Evolutionary conservation across 2,329 filamentous ascomycete genomes (phyloP), one percentile per base, ranked within the genome.

Genomic region (Niveomyces coronatus): DNA sequence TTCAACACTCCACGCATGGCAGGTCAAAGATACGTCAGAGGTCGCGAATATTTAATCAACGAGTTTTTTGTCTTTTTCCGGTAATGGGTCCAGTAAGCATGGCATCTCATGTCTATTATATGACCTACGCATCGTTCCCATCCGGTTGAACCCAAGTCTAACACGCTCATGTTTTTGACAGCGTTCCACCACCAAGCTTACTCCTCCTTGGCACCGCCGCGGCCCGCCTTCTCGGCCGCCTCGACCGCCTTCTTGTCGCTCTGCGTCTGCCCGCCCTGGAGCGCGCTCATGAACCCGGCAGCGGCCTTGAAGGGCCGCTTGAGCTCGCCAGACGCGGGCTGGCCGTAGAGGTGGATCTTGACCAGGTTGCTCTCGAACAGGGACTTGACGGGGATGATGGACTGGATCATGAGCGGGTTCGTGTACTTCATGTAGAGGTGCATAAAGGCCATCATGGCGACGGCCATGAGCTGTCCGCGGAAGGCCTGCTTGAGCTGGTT

Each of bases 401-500:
- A 93, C 77, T 98, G 91, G 69, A 98, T 94, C 55, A 95, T 71
- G 36, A 98, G 84, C 29, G 91, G 91, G 79, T 96, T 98, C 69
- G 88, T 96, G 81, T 96, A 98, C 64, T 95, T 88, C 74, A 98
- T 84, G 79, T 96, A 98, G 45, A 98, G 50, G 70, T 98, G 91
- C 89, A 98, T 96, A 57, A 95, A 85, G 45, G 65, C 79, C 89
- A 98, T 96, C 88, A 98, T 98, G 62, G 76, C 88, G 42, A 98
- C 72, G 44, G 91, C 91, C 85, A 94, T 96, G 54, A 93, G 67
- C 69, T 96, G 89, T 47, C 81, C 76, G 64, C 91, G 91, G 74
- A 89, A 85, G 49, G 86, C 74, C 47, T 76, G 70, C 66, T 83
- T 83, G 58, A 96, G 74, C 70, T 96, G 89, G 53, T 74, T 68